Evolutionary conservation across 2,329 filamentous ascomycete genomes (phyloP), one percentile per base, ranked within the genome.

Genomic region (Ascochyta pisi): DNA sequence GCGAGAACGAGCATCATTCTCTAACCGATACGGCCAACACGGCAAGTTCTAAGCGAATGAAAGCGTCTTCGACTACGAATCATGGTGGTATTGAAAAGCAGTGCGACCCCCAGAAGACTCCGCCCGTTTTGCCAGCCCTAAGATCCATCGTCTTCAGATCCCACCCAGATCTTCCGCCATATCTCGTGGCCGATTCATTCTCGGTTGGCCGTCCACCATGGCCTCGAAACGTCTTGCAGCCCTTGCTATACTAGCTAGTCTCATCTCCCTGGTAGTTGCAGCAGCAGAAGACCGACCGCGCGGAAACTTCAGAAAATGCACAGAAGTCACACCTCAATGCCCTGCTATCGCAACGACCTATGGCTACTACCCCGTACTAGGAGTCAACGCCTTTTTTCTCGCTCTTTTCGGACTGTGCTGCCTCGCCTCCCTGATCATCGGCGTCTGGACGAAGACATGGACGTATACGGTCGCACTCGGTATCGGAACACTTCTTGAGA

Each of bases 391-490:
- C 51, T 68, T 79, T 57, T 74, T 81, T n/a, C 47, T 52, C 19
- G 66, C 66, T 6, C 47, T 69, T 15, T 69, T 67, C 44, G 63
- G 50, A 10, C 23, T 64, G 19, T 62, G 60, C 51, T 67, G 54
- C 42, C 55, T 69, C 26, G 43, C 44, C 8, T 61, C 57, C 26
- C 27, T 69, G 2, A 44, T 61, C 41, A 57, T 69, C 16, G 66
- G 66, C 10, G 37, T 69, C 50, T 66, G 77, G 45, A 74, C 74
- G 27, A 69, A 71, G 19, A 69, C 67, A 58, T 73, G 76, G 54
- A 74, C 76, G 1, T 82, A 79, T 67, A 77, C 76, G 0, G 69
- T 75, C 29, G 75, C 74, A 8, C 64, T 78, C 3, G 71, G 66
- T 3, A 64, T 78, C 10, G 79, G 78, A 1, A 77, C 74, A 8